These are phyloP conservation scores for Podaxis sp. DNA, from an alignment of 768 basidiomycete genomes.

Conservation along the genomic window DNA sequence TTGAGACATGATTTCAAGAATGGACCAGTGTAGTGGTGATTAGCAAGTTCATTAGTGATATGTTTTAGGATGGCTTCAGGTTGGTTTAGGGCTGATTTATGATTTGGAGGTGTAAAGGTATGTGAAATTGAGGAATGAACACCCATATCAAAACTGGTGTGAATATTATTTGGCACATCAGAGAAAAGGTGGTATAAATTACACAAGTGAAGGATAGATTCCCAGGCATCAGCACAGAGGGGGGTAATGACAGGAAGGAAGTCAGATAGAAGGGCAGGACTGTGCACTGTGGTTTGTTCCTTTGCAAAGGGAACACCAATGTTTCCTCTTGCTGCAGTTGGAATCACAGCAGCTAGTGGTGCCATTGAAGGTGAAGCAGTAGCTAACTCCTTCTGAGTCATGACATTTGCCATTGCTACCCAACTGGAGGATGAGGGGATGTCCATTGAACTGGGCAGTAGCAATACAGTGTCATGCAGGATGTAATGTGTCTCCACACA, in stretches of 20 bases:
- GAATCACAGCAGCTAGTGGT: slow-evolving; percentile 3
- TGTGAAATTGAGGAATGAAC: slow-evolving; percentile 1
- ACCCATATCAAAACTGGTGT: slow-evolving; percentile 24
- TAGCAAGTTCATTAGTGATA: slow-evolving; percentile 16
- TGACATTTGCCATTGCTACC: background rate
- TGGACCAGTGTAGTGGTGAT: slow-evolving; percentile 17
- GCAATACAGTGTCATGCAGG: no score
- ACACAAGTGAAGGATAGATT: slow-evolving; percentile 4
- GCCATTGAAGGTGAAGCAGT: slow-evolving; percentile 20
- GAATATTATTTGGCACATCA: slow-evolving; percentile 22
- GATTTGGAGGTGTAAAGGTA: slow-evolving; percentile 23
- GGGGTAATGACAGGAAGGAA: slow-evolving; percentile 24
- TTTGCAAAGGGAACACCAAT: slow-evolving; percentile 21
- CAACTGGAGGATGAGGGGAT: no score
- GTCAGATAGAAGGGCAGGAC: slow-evolving; percentile 13
- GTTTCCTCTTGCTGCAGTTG: background rate
- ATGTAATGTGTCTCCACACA: no score
- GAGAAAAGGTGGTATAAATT: slow-evolving; percentile 17
- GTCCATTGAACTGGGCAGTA: no score
- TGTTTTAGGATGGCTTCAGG: slow-evolving; percentile 15
- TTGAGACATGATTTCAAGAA: slow-evolving; percentile 25
- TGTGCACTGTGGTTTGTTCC: slow-evolving; percentile 18
- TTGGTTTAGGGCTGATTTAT: slow-evolving; percentile 17
- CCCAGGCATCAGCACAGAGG: slow-evolving; percentile 20
- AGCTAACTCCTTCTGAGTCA: slow-evolving; percentile 10